Conservation (phyloP, 257 asterid genomes). For the Pogostemon cablin region DNA sequence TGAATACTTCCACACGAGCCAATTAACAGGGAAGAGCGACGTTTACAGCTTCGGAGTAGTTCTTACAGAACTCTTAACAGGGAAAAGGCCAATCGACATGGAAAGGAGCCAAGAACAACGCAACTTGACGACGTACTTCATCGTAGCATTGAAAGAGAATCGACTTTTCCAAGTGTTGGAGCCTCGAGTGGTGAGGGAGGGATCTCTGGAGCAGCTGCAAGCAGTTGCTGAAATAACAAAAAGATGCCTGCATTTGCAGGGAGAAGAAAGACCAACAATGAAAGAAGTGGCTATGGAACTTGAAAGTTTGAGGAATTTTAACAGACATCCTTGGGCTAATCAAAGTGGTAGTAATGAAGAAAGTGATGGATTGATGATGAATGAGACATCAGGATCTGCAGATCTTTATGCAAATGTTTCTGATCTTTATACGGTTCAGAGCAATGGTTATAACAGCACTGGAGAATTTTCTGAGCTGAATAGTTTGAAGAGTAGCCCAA, state of each 20-base stretch:
- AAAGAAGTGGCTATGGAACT: slow-evolving; percentile 77
- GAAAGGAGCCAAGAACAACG: slow-evolving; percentile 49
- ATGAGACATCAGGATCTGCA: not conserved
- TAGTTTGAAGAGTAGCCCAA: slow-evolving; percentile 37
- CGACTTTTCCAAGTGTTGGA: slow-evolving; percentile 57
- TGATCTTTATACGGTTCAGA: slow-evolving; percentile 52
- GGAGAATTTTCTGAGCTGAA: slow-evolving; percentile 36
- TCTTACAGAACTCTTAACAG: slow-evolving; percentile 67
- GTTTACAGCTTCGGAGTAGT: slow-evolving; percentile 82
- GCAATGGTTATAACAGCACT: slow-evolving; percentile 15
- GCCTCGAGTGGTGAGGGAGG: slow-evolving; percentile 51
- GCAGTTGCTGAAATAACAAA: slow-evolving; percentile 48
- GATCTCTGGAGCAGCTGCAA: slow-evolving; percentile 58
- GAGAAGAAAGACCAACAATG: slow-evolving; percentile 78
- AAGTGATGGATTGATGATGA: slow-evolving; percentile 9
- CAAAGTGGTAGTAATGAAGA: not conserved
- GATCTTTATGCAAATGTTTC: not conserved
- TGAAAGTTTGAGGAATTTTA: slow-evolving; percentile 60
- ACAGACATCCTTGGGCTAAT: slow-evolving; percentile 26
- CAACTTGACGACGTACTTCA: slow-evolving; percentile 49
- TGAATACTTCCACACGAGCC: slow-evolving; percentile 70
- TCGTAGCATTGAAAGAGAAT: slow-evolving; percentile 44
- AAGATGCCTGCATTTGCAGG: slow-evolving; percentile 50
- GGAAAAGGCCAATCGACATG: slow-evolving; percentile 56
- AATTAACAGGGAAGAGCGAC: slow-evolving; percentile 70